Base-by-base conservation (phyloP, 257 asterid genomes). In the Fraxinus americana region DNA sequence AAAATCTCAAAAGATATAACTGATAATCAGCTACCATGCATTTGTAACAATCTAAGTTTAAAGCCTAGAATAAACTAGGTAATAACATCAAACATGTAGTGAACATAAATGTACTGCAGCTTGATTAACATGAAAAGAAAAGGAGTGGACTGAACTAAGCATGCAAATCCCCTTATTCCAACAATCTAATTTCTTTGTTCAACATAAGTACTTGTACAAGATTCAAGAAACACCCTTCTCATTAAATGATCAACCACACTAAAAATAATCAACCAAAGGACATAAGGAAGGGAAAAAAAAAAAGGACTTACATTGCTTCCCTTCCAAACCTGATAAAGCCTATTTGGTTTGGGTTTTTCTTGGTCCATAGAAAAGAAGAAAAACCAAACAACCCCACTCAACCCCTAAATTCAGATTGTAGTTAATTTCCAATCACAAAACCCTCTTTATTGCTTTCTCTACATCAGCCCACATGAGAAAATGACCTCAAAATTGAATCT, bases 281-380 rank as follows among this genome's bases (percentile, higher is more conserved):
- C n/a, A 74, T 14, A 19, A 43, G 68, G 66, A 67, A 17, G n/a
- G 10, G 50, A 34, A 4, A 34, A 34, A 4, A 34, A 4, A 4
- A 1, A 65, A 67, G 81, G 77, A 75, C 92, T 89, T 86, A 93
- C 97, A 83, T 93, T 93, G 85, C 84, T 91, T 66, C 97, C 98
- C 78, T 86, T 87, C 98, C 98, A 93, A 67, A 87, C 91, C 75
- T 89, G 96, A 83, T 90, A 90, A 85, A 91, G 91, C 89, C 86
- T 91, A 83, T 54, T 81, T 27, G 82, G 80, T 52, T 84, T 36
- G 85, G 92, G 83, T 80, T 82, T 87, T 41, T 73, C 88, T 39
- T 45, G 83, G 83, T 87, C 92, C 97, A 91, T 91, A 34, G n/a
- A 36, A 32, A 70, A 39, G 41, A 41, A 25, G 25, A 69, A 72